Base-by-base conservation (phyloP, 75 land plant genomes). In the Selaginella moellendorffii region DNA sequence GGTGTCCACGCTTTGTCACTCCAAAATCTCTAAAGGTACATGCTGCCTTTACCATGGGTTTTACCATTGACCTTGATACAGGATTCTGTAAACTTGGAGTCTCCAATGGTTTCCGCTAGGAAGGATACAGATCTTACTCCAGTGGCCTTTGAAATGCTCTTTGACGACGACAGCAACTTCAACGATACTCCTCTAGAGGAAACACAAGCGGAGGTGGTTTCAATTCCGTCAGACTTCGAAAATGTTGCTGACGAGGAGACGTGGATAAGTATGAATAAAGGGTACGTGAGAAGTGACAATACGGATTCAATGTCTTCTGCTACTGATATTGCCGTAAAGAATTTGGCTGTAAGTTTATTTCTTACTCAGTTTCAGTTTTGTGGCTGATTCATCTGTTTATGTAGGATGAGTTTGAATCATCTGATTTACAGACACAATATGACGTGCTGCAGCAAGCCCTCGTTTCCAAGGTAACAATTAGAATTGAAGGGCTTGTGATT, bases 211-310 rank as follows among this genome's bases (percentile, higher is more conserved):
- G 17, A 56, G 5, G 65, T 69, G 27, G 86, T 28, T 30, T 31
- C 28, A 2, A 46, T 54, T 20, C 1, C 64, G n/a, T 81, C 77
- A 54, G 46, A 74, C 58, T 74, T 83, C 71, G 77, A 58, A 24
- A 71, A 82, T 67, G 52, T 90, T 24, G 91, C 96, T 24, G 88
- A 89, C 74, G 97, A 95, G 64, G 99, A 95, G 30, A 67, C 80
- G 62, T 95, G 99, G 99, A 58, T 81, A 54, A 79, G 30, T 60
- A 52, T 95, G 79, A 95, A 95, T 69, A 78, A 78, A 65, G 97
- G 97, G 17, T 78, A 79, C 26, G 61, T 51, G n/a, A 72, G 77
- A 24, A 24, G 51, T 27, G 90, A 83, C 58, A 77, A 70, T 74
- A 25, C 23, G n/a, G 24, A 56, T 2, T 24, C 59, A 21, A 56